Evolutionary conservation across 163 green algal species (phyloP), one percentile per base, ranked within the genome.

Genomic region (Chloromonas sp.): DNA sequence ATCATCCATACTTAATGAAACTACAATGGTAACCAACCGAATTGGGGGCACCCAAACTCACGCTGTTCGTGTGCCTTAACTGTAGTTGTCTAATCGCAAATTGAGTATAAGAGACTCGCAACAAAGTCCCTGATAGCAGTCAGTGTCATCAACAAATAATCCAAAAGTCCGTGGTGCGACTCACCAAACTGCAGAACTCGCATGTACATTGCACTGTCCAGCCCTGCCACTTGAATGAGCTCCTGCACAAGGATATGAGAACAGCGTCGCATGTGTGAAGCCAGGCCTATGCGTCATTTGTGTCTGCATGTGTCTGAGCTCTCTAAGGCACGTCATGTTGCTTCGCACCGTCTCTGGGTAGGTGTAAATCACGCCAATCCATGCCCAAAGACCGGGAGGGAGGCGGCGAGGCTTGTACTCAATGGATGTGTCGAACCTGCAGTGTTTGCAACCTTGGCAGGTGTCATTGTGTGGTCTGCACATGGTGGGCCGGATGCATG

Each of bases 141-240:
- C 36, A 36, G 36, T 36, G 36, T 36, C 36, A 36, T 36, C 36
- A 36, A 36, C 36, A 36, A 36, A 36, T 36, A 36, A 36, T 36
- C 36, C 36, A 36, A 36, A 36, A 36, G 36, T 36, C 36, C 36
- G 36, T 36, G 36, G 36, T 36, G 36, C 36, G 5, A 14, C 92
- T 82, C 84, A 96, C 94, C 92, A 83, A 98, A 94, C 36, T 86
- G 81, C 0, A 97, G 87, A 0, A 96, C 87, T 14, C 94, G 89
- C 61, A 98, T 70, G 84, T 95, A 96, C 85, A 97, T 92, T 8
- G 92, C 92, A 1, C 89, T 91, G 85, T 98, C 95, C 71, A 96
- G 88, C 1, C 95, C 95, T 2, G 77, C 60, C 61, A 86, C 83
- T 8, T 59, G 5, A 14, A 86, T 81, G 36, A 86, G 60, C 59